These are phyloP conservation scores for Colletotrichum cuscutae DNA, from an alignment of 2,329 filamentous ascomycete genomes.

Conservation along the genomic window DNA sequence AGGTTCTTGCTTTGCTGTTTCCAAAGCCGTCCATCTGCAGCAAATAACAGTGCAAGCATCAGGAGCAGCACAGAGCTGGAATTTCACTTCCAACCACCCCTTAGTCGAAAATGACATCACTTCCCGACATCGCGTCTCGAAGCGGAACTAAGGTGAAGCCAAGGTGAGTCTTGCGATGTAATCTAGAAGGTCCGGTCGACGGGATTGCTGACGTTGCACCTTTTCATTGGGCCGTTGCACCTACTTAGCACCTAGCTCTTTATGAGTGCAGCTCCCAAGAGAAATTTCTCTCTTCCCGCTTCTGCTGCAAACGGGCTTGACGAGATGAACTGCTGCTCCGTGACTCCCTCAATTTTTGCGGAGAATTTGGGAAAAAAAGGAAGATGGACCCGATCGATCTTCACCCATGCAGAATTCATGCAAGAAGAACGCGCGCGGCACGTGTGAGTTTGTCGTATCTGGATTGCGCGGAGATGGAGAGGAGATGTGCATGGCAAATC, in stretches of 20 bases:
- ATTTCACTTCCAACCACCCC: too few relatives aligned
- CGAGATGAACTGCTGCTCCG: neutral
- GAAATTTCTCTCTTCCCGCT: neutral
- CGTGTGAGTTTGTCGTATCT: neutral
- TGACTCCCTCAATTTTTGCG: neutral
- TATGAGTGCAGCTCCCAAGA: too few relatives aligned
- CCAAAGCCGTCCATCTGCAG: too few relatives aligned
- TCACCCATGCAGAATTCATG: neutral
- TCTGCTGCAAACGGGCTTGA: neutral
- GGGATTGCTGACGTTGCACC: constrained; percentile 17
- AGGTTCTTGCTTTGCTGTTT: too few relatives aligned
- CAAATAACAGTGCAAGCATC: too few relatives aligned
- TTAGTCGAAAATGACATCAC: too few relatives aligned
- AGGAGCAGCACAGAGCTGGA: too few relatives aligned
- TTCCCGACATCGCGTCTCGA: neutral
- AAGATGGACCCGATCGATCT: neutral
- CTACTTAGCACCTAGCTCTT: neutral
- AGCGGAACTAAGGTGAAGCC: constrained; percentile 17
- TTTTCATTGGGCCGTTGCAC: neutral
- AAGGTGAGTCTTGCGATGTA: neutral
- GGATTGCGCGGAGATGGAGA: neutral
- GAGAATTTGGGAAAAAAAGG: too few relatives aligned
- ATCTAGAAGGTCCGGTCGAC: neutral
- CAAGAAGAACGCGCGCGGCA: neutral
- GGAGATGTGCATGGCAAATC: neutral